Conservation (phyloP, 2,329 filamentous ascomycete genomes). For the Stenocarpella maydis region DNA sequence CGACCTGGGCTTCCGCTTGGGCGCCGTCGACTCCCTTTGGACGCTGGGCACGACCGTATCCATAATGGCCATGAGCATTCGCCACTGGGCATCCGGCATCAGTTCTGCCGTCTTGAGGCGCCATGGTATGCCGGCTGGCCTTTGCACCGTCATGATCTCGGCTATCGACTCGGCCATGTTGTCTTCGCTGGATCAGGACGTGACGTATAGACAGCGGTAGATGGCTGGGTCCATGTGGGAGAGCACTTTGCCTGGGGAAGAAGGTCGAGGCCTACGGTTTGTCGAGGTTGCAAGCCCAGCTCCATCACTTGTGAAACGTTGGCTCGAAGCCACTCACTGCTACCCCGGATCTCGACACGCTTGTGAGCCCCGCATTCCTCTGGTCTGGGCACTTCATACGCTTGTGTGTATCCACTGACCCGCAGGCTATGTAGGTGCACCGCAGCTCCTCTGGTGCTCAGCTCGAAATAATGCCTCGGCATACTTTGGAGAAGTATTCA, state of each 20-base stretch:
- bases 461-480: background rate
- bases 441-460: background rate
- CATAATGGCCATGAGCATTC: conserved; percentile 40
- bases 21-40: conserved; percentile 33
- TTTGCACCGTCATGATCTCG: conserved; percentile 2
- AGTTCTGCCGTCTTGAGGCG: conserved; percentile 29
- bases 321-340: background rate
- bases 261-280: background rate
- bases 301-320: conserved; percentile 6
- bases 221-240: no score
- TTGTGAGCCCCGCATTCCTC: background rate
- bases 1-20: conserved; percentile 12
- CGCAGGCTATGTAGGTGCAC: background rate
- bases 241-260: background rate
- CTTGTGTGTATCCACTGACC: background rate
- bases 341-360: conserved; percentile 3
- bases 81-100: conserved; percentile 37
- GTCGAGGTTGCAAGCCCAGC: background rate
- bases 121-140: conserved; percentile 41
- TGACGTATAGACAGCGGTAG: background rate
- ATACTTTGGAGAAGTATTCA: conserved; percentile 14
- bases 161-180: conserved; percentile 11
- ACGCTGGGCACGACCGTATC: conserved; percentile 38
- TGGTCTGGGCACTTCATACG: background rate
- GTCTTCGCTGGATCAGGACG: no score